Evolutionary conservation across 2,329 filamentous ascomycete species (phyloP), one percentile per base, ranked within the genome.

Genomic region (Exophiala mesophila): DNA sequence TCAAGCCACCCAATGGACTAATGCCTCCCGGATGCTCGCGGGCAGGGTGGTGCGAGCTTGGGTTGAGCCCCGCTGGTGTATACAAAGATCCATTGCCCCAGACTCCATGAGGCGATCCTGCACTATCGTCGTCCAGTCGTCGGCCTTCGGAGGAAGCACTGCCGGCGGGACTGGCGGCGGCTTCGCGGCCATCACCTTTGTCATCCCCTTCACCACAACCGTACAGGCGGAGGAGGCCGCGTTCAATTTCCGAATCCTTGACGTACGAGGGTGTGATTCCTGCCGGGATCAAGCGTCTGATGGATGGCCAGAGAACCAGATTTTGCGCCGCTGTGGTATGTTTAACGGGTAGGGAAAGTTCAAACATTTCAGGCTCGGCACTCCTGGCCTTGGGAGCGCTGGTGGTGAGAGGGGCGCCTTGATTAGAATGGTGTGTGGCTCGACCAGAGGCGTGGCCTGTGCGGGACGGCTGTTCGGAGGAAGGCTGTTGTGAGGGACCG

Each of bases 311-410:
- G 34, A 76, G 72, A 19, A 97, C 68, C 13, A 97, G 70, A 49
- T 88, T 78, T 37, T 92, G 86, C 1, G 88, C 88, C n/a, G 88
- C 79, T 0, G 89, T 96, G 0, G 87, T 94, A 58, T 97, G 90
- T 53, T 94, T 86, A 19, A 82, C 77, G 1, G 88, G 85, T 42
- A 94, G 85, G 2, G 83, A 78, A 10, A 85, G 76, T 52, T 80
- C 74, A 34, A 78, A 80, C 19, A 63, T 61, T 20, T 65, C 60
- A 7, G 36, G 1, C 13, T 50, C 40, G 74, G 74, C 9, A 65
- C 67, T 5, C 77, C 73, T 8, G 38, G 41, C 71, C 10, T 52
- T 58, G 51, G 41, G 53, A 51, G 36, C 39, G 51, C 41, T 39
- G 29, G 31, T 38, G 19, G 39, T 39, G 2, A 30, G 24, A 10